These are phyloP conservation scores for Volvox reticuliferus DNA, from an alignment of 139 green algal genomes.

Conservation along the genomic window DNA sequence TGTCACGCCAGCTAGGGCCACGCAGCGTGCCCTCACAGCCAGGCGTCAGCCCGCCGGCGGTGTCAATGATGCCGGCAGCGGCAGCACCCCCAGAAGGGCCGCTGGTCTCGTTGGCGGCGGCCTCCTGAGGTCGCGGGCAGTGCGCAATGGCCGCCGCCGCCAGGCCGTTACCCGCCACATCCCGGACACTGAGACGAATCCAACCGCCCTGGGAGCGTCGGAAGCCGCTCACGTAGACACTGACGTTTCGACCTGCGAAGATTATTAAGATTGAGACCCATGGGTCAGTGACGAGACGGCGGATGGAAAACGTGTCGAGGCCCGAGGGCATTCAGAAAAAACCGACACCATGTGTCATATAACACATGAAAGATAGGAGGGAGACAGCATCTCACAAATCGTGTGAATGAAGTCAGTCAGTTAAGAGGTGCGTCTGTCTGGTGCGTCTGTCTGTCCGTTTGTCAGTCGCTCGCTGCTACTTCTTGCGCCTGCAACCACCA, in stretches of 20 bases:
- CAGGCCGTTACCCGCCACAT: conserved; percentile 52
- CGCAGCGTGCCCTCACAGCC: conserved; percentile 16
- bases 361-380: too few species aligned
- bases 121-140: background rate
- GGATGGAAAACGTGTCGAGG: background rate
- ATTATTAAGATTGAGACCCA: background rate
- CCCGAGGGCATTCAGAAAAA: too few species aligned
- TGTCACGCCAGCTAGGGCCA: conserved; percentile 38
- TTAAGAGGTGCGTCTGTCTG: too few species aligned
- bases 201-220: conserved; percentile 40
- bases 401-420: too few species aligned
- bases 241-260: conserved; percentile 26
- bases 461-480: too few species aligned
- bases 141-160: conserved; percentile 33
- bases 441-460: too few species aligned
- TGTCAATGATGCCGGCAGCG: too few species aligned
- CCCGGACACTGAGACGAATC: conserved; percentile 39
- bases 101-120: background rate
- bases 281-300: background rate
- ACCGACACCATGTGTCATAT: too few species aligned
- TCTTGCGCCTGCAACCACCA: too few species aligned
- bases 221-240: conserved; percentile 38
- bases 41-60: background rate
- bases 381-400: too few species aligned
- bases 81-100: too few species aligned